Conservation (phyloP, 2,329 filamentous ascomycete species). For the Verticillium dahliae region DNA sequence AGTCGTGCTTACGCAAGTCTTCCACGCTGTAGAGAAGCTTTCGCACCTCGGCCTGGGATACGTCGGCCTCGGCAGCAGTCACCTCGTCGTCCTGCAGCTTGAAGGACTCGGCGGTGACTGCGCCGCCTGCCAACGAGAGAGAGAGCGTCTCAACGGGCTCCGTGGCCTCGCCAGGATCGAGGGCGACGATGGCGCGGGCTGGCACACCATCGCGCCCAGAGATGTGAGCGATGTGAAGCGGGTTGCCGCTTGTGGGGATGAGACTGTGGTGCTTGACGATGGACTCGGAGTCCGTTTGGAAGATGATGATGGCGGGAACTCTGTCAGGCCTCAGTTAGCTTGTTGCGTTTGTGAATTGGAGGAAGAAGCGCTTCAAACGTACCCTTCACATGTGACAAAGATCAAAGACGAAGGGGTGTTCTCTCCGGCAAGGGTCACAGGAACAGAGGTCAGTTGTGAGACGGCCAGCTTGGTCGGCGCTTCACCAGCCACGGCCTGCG, state of each 20-base stretch:
- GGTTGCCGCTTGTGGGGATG: slow-evolving; percentile 57
- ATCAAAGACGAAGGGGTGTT: slow-evolving; percentile 15
- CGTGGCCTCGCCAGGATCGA: slow-evolving; percentile 25
- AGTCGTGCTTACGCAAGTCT: slow-evolving; percentile 38
- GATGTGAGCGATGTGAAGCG: slow-evolving; percentile 45
- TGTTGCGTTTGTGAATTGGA: background rate
- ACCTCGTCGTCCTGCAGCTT: slow-evolving; percentile 4
- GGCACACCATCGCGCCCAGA: slow-evolving; percentile 9
- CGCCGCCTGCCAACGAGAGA: background rate
- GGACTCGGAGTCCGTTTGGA: slow-evolving; percentile 37
- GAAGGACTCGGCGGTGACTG: background rate
- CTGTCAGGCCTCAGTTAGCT: slow-evolving; percentile 23
- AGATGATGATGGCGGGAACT: slow-evolving; percentile 57
- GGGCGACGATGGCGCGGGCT: slow-evolving; percentile 17
- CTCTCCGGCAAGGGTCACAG: background rate
- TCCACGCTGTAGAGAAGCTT: slow-evolving; percentile 39
- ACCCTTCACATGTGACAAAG: slow-evolving; percentile 37
- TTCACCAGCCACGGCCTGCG: slow-evolving; percentile 23
- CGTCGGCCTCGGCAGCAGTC: slow-evolving; percentile 20
- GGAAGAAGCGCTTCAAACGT: slow-evolving; percentile 1
- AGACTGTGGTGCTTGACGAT: slow-evolving; percentile 40
- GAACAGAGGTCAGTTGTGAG: slow-evolving; percentile 29
- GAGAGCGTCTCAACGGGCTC: slow-evolving; percentile 10
- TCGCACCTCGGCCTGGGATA: slow-evolving; percentile 29
- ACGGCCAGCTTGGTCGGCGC: slow-evolving; percentile 36